Conservation (phyloP, 2,329 filamentous ascomycete genomes). For the Beauveria sp. region DNA sequence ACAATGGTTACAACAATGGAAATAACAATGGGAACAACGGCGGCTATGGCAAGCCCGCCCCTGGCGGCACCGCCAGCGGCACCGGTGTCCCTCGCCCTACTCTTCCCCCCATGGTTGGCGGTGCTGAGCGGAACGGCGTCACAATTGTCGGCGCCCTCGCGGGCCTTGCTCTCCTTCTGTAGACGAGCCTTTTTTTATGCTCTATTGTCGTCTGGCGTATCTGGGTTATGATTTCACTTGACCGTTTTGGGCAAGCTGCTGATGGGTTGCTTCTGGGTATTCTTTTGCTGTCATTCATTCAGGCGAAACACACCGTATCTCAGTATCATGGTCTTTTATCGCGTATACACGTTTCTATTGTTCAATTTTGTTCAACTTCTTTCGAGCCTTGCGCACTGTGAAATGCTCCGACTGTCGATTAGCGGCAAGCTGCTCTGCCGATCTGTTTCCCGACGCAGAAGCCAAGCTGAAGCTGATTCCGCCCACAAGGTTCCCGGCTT, state of each 20-base stretch:
- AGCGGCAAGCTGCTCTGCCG: neutral
- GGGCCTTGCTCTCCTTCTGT: slow-evolving; percentile 18
- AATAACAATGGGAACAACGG: neutral
- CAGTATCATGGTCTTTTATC: neutral
- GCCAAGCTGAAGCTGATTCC: neutral
- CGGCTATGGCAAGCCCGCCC: neutral
- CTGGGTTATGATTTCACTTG: neutral
- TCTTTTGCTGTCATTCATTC: neutral
- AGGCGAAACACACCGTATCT: neutral
- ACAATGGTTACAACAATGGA: neutral
- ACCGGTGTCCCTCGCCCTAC: slow-evolving; percentile 2
- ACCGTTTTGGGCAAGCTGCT: neutral
- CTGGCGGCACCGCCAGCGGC: slow-evolving; percentile 1
- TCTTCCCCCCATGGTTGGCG: slow-evolving; percentile 14
- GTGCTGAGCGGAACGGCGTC: slow-evolving; percentile 15
- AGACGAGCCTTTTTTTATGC: slow-evolving; percentile 2
- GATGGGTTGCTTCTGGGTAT: neutral
- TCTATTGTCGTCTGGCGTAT: neutral
- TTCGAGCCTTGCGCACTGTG: neutral
- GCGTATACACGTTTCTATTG: neutral
- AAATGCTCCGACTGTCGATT: neutral
- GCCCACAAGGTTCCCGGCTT: neutral
- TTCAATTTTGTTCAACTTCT: neutral
- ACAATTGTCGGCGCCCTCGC: slow-evolving; percentile 18
- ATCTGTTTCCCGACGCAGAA: neutral